Evolutionary conservation across 441 rosid genomes (phyloP), one percentile per base, ranked within the genome.

Genomic region (Biscutella laevigata): DNA sequence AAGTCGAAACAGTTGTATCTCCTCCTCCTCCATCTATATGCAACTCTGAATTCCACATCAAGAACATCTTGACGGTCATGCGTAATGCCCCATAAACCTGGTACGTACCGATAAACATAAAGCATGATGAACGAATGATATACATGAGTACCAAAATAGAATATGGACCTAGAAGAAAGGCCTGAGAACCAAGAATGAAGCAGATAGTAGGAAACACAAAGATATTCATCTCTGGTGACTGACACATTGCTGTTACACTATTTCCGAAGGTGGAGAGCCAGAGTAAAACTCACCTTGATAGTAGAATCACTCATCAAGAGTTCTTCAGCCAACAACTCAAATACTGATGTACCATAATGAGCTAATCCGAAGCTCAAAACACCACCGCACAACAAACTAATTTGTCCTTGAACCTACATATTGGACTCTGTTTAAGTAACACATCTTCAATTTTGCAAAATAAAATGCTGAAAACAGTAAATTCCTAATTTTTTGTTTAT

Each of bases 41-140:
- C 88, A 94, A 74, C 75, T 87, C 59, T 34, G 99, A 90, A 59
- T 94, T 90, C 96, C 94, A 90, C 99, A 94, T 90, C 77, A 94
- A 78, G 78, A 83, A 83, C 75, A 94, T 90, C 71, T 94, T 94
- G 32, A 90, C 99, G 54, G 85, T 76, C 99, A 94, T 94, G 16
- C 98, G 89, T 60, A 94, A 71, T 45, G 99, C 99, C 43, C 99
- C 99, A 71, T 90, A 94, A 38, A 94, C 94, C 99, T 94, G 69
- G 52, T 35, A 7, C 35, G 16, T 7, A 30, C 64, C 53, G 68
- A 28, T 49, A 40, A 53, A 34, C 33, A 38, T 25, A 43, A 40
- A 25, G 20, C 32, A 56, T 54, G 30, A 42, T 52, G 27, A 61
- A 22, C 37, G 24, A 29, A 27, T 32, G 3, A 39, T n/a, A 49